These are phyloP conservation scores for Fusarium oxysporum DNA, from an alignment of 2,329 filamentous ascomycete species.

Conservation along the genomic window DNA sequence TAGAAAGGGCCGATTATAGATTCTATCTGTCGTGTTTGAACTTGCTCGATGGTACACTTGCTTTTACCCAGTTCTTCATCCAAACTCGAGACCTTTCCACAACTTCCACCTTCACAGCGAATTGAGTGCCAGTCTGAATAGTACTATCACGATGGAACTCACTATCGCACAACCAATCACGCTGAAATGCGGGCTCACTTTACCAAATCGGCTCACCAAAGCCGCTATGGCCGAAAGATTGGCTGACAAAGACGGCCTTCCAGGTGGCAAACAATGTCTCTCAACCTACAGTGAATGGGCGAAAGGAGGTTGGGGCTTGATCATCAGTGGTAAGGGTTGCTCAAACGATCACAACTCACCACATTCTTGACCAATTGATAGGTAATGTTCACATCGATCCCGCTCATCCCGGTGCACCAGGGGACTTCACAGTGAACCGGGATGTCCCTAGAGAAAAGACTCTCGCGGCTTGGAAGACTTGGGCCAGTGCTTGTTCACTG, in stretches of 20 bases:
- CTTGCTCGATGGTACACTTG: accelerated
- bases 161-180: neutral
- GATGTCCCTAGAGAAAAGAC: neutral
- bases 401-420: neutral
- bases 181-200: neutral
- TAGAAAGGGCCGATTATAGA: accelerated
- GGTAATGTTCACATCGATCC: neutral
- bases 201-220: neutral
- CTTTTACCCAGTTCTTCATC: neutral
- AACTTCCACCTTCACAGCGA: neutral
- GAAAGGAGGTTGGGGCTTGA: neutral
- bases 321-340: neutral
- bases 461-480: neutral
- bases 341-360: neutral
- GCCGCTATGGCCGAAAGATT: neutral
- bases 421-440: neutral
- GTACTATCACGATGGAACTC: neutral
- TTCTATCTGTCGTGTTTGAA: too few species aligned
- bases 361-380: neutral
- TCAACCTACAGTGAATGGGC: neutral
- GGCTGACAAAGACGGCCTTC: neutral
- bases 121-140: accelerated
- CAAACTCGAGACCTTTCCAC: accelerated
- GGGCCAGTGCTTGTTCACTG: neutral
- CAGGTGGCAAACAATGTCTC: neutral